Conservation (phyloP, 805 yeast genomes). For the Candida saitoana region DNA sequence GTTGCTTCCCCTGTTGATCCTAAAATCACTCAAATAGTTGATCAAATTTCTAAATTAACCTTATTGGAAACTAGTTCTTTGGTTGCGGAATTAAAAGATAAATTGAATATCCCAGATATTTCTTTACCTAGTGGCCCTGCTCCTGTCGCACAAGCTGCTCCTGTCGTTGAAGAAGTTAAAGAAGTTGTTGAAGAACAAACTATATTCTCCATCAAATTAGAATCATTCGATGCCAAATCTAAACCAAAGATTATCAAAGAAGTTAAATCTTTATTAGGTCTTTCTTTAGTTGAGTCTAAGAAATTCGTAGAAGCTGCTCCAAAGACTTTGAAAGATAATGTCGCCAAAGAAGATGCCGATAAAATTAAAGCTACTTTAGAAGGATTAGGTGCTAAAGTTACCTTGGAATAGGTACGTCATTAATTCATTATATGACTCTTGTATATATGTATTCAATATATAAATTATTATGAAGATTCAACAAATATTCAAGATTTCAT, state of each 20-base stretch:
- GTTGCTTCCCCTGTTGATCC: constrained; percentile 65
- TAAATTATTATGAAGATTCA: no score
- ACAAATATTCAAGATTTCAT: no score
- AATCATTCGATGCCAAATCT: constrained; percentile 87
- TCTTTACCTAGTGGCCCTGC: constrained; percentile 67
- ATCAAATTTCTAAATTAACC: constrained; percentile 85
- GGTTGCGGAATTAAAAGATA: constrained; percentile 72
- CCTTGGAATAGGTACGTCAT: constrained; percentile 72
- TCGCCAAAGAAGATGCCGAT: constrained; percentile 96
- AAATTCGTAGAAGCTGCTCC: constrained; percentile 98
- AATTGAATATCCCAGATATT: constrained; percentile 90
- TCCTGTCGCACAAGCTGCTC: constrained; percentile 62
- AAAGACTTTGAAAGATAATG: constrained; percentile 89
- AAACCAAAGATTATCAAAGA: constrained; percentile 98
- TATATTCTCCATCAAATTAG: constrained; percentile 86
- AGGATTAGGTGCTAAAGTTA: constrained; percentile 90
- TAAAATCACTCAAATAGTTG: constrained; percentile 82
- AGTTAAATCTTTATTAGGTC: constrained; percentile 84
- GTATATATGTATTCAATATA: no score
- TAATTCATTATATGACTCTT: no score
- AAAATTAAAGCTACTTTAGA: constrained; percentile 91
- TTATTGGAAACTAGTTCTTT: constrained; percentile 88
- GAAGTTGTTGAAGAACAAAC: constrained; percentile 88
- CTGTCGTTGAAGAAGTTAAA: constrained; percentile 66
- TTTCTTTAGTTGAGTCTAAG: constrained; percentile 94